Conservation (phyloP, 495 filamentous ascomycete species). For the Daldinia caldariorum region DNA sequence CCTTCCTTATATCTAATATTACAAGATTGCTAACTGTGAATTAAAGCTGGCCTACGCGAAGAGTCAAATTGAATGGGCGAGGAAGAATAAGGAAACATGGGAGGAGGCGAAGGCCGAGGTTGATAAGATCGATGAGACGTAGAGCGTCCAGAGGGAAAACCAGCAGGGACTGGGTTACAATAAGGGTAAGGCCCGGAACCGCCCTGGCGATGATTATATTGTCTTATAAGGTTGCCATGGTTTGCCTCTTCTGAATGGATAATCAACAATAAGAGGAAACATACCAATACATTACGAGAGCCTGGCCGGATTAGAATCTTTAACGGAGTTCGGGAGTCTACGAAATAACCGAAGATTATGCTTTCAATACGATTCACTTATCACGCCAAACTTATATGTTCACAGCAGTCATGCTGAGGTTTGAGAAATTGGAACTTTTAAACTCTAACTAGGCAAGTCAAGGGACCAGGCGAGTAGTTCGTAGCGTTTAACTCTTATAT, state of each 20-base stretch:
- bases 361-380: constrained; percentile 17
- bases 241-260: constrained; percentile 42
- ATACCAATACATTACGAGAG: constrained; percentile 25
- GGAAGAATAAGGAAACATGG: constrained; percentile 95
- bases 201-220: constrained; percentile 18
- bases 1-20: background rate
- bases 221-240: constrained; percentile 30
- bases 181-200: constrained; percentile 9
- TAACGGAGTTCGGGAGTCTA: constrained; percentile 3
- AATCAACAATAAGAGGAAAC: constrained; percentile 41
- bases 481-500: constrained; percentile 6
- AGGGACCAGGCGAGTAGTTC: constrained; percentile 5
- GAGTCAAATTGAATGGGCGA: constrained; percentile 98
- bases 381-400: constrained; percentile 4
- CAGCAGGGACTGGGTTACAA: background rate
- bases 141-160: constrained; percentile 17
- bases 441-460: background rate
- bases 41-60: constrained; percentile 87
- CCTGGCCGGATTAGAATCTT: background rate
- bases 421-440: background rate
- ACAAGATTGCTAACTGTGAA: constrained; percentile 17
- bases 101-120: constrained; percentile 94
- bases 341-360: background rate
- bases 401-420: constrained; percentile 1
- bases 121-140: constrained; percentile 77